Evolutionary conservation across 2,329 filamentous ascomycete genomes (phyloP).

Genomic region (Botryotinia calthae): DNA sequence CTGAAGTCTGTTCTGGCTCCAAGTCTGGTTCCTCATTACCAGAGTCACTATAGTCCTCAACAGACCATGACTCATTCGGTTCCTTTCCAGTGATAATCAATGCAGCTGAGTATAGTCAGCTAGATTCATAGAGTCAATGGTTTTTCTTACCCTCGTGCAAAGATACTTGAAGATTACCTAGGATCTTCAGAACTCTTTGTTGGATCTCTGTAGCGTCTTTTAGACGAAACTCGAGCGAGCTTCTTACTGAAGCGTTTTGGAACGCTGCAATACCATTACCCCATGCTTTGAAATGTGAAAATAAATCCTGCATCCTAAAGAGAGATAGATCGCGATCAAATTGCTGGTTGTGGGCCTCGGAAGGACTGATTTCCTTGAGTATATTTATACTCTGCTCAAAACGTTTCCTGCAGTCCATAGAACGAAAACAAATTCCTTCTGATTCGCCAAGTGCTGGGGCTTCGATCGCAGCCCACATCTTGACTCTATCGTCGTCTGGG

Average conservation of each 20-base stretch:
- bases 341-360: background rate
- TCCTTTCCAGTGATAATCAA: conserved; percentile 26
- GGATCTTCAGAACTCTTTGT: conserved; percentile 26
- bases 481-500: background rate
- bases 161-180: conserved; percentile 28
- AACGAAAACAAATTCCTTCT: conserved; percentile 1
- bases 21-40: conserved; percentile 20
- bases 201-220: conserved; percentile 29
- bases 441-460: background rate
- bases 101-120: conserved; percentile 18
- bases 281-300: conserved; percentile 31
- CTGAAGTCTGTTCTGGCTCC: conserved; percentile 24
- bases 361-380: background rate
- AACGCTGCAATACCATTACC: conserved; percentile 31
- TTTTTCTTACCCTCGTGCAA: conserved; percentile 24
- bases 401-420: background rate
- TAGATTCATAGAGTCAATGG: background rate
- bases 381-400: background rate
- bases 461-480: background rate
- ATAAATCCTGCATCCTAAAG: conserved; percentile 21
- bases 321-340: conserved; percentile 21
- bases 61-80: conserved; percentile 28
- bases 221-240: conserved; percentile 31
- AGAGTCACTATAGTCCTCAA: conserved; percentile 25
- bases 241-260: conserved; percentile 21